phyloP scores from a whole-genome alignment of 208 protist species.

The Trypanosoma rangeli region DNA sequence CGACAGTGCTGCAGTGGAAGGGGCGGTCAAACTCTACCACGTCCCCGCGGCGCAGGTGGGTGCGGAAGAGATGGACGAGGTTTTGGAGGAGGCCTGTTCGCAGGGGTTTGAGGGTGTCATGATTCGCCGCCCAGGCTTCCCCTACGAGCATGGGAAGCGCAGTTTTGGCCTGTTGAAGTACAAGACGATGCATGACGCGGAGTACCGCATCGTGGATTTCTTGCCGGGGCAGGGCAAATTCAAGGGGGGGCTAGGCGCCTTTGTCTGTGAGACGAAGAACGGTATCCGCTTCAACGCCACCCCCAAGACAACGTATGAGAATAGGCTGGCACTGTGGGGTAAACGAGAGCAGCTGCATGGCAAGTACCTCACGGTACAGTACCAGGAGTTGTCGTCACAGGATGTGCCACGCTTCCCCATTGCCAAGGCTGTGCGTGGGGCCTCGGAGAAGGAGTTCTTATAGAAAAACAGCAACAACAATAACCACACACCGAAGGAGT shows the following conservation, averaged over 20 bases:
- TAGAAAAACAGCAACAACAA: no score
- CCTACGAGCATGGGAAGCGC: slow-evolving; percentile 89
- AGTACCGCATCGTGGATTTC: slow-evolving; percentile 88
- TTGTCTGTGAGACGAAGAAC: slow-evolving; percentile 82
- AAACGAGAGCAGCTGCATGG: slow-evolving; percentile 59
- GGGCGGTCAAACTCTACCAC: slow-evolving; percentile 66
- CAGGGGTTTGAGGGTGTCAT: slow-evolving; percentile 91
- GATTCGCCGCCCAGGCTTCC: slow-evolving; percentile 80
- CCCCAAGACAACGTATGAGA: slow-evolving; percentile 62
- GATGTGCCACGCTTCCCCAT: slow-evolving; percentile 90
- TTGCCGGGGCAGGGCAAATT: slow-evolving; percentile 85
- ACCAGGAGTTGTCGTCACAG: slow-evolving; percentile 82
- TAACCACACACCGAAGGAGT: no score
- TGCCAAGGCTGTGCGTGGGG: slow-evolving; percentile 75
- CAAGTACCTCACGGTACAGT: slow-evolving; percentile 86
- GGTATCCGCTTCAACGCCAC: slow-evolving; percentile 76
- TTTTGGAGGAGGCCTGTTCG: slow-evolving; percentile 76
- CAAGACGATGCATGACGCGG: slow-evolving; percentile 90
- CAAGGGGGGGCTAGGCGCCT: slow-evolving; percentile 77
- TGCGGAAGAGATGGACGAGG: slow-evolving; percentile 78
- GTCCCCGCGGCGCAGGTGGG: slow-evolving; percentile 77
- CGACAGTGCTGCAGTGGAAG: slow-evolving; percentile 10
- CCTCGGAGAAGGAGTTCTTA: slow-evolving; percentile 61
- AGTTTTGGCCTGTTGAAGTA: slow-evolving; percentile 91
- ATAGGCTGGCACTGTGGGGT: slow-evolving; percentile 61